Percentiles rank a stretch among this genome's conserved stretches.
phyloP scores from a whole-genome alignment of 352 stramenopile species.

The Pythium brachiatum region DNA sequence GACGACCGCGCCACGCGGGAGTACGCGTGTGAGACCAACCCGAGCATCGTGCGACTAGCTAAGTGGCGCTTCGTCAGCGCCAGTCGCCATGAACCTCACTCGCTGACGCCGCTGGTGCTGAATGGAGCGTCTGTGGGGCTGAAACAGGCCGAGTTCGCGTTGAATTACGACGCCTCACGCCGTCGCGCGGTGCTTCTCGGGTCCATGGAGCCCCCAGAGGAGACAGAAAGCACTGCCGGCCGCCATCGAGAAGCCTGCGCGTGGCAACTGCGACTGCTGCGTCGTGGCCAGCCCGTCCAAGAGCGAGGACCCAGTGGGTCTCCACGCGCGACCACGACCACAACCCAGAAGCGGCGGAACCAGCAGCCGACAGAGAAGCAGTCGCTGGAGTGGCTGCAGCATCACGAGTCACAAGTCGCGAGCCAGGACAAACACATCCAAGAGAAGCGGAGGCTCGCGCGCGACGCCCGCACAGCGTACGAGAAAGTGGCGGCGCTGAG shows the following conservation, averaged over 20 bases:
- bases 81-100: not conserved
- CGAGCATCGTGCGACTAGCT: slow-evolving; percentile 46
- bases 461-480: slow-evolving; percentile 40
- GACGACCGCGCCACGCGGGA: slow-evolving; percentile 61
- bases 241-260: slow-evolving; percentile 6
- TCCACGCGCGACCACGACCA: not conserved
- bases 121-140: slow-evolving; percentile 19
- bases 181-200: slow-evolving; percentile 16
- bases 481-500: slow-evolving; percentile 43
- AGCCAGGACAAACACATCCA: slow-evolving; percentile 1
- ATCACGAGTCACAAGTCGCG: slow-evolving; percentile 24
- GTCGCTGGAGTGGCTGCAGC: slow-evolving; percentile 42
- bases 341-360: not conserved
- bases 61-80: slow-evolving; percentile 43
- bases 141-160: slow-evolving; percentile 5
- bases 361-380: slow-evolving; percentile 27
- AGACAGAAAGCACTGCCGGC: not conserved
- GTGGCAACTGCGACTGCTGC: slow-evolving; percentile 60
- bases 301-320: not conserved
- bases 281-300: slow-evolving; percentile 14
- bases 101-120: slow-evolving; percentile 14
- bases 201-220: not conserved
- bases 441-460: slow-evolving; percentile 30
- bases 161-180: slow-evolving; percentile 17
- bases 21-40: slow-evolving; percentile 61